phyloP scores from a whole-genome alignment of 768 basidiomycete genomes.

The Aureoboletus auriporus region DNA sequence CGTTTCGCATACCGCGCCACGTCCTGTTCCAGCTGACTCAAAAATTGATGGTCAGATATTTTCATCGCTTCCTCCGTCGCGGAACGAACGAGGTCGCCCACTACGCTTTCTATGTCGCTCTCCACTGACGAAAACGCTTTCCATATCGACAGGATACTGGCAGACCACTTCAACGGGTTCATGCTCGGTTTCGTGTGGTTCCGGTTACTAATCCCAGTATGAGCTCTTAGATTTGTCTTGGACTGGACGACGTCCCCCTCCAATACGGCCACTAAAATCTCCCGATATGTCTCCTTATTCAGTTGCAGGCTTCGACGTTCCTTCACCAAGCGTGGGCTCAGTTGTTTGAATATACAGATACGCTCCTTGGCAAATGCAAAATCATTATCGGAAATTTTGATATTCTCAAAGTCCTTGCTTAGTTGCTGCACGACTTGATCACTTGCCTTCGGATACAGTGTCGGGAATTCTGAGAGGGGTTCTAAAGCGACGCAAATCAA shows the following conservation, averaged over 20 bases:
- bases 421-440: background rate
- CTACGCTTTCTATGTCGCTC: background rate
- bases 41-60: constrained; percentile 13
- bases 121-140: background rate
- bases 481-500: constrained; percentile 3
- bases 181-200: too few relatives aligned
- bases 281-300: background rate
- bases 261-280: constrained; percentile 5
- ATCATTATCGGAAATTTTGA: constrained; percentile 5
- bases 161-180: background rate
- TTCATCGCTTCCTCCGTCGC: background rate
- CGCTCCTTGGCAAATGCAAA: constrained; percentile 15
- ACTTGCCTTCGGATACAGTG: constrained; percentile 12
- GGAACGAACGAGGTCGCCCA: constrained; percentile 4
- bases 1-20: background rate
- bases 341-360: constrained; percentile 7
- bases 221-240: background rate
- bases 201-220: too few relatives aligned
- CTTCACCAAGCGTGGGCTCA: background rate
- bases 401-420: background rate
- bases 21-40: constrained; percentile 4
- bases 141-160: background rate
- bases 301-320: background rate
- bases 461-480: constrained; percentile 1
- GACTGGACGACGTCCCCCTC: constrained; percentile 2